Base-by-base conservation (phyloP, 2,329 filamentous ascomycete genomes). In the Rhytidhysteron rufulum region DNA sequence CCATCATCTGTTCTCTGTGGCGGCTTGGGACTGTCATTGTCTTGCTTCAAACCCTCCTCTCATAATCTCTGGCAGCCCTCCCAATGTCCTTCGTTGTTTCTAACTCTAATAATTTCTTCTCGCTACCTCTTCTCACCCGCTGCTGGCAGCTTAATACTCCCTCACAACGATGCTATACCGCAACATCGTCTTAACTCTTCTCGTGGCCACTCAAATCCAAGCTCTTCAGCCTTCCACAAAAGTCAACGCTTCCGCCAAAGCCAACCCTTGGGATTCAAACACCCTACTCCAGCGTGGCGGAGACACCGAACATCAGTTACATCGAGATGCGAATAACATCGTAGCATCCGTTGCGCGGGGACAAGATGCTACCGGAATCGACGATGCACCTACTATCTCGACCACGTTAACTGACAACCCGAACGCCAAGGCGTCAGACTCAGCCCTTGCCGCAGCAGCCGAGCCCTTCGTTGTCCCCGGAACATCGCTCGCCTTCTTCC, bases 381-480 rank as follows among this genome's bases (percentile, higher is more conserved):
- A 51, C 22, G 44, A 51, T 13, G 54, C 57, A 21, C 60, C 60
- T n/a, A 43, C 57, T 21, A 47, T 55, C 31, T 59, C 59, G n/a
- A 45, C 61, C 10, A 58, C 53, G 22, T 62, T 60, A n/a, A 55
- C 53, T 22, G 54, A 50, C 37, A 51, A 58, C 47, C 76, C 73
- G 11, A 71, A 77, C 10, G 56, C 60, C 3, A 49, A 57, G 7
- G 54, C 64, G 6, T 62, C 64, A 20, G 62, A 63, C 22, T 58
- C 58, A n/a, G 58, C 70, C 4, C 66, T 75, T 15, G 60, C 74
- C 1, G 51, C 53, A 17, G 48, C 51, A 4, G 58, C 56, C 5
- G 53, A 53, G 11, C 79, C 82, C 1, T 88, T 88, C 50, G 71
- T 86, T 11, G 68, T 89, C 1, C 85, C 85, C 0, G 85, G 85